These are phyloP conservation scores for Zymoseptoria pseudotritici DNA, from an alignment of 2,329 filamentous ascomycete genomes.

Conservation along the genomic window DNA sequence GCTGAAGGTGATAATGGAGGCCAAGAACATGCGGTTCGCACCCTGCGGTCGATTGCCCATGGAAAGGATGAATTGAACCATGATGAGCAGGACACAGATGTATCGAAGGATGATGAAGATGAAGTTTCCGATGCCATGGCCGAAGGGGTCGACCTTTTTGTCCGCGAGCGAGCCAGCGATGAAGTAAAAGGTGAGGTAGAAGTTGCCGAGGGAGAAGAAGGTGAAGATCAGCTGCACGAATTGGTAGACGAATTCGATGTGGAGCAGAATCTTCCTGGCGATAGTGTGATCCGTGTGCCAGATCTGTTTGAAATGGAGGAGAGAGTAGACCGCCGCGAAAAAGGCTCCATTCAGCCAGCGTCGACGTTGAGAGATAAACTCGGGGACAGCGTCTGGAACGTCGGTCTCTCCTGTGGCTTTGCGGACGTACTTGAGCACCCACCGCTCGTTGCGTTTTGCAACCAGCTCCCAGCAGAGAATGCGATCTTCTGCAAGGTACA, in stretches of 20 bases:
- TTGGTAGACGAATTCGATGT: slow-evolving; percentile 94
- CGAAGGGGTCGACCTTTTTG: slow-evolving; percentile 76
- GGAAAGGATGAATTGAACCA: slow-evolving; percentile 90
- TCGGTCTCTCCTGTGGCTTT: slow-evolving; percentile 95
- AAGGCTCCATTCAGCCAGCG: slow-evolving; percentile 98
- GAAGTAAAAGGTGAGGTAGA: slow-evolving; percentile 98
- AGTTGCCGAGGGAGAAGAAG: slow-evolving; percentile 94
- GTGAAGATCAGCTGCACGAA: slow-evolving; percentile 89
- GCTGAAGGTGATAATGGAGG: slow-evolving; percentile 80
- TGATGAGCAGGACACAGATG: slow-evolving; percentile 76
- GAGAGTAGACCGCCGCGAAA: slow-evolving; percentile 94
- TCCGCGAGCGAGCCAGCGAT: slow-evolving; percentile 85
- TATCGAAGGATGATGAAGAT: slow-evolving; percentile 87
- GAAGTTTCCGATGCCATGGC: slow-evolving; percentile 72
- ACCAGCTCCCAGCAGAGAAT: slow-evolving; percentile 93
- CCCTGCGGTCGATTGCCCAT: slow-evolving; percentile 96
- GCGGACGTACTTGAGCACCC: slow-evolving; percentile 98
- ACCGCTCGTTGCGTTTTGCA: slow-evolving; percentile 86
- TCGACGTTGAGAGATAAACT: slow-evolving; percentile 93
- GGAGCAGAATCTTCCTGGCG: slow-evolving; percentile 79
- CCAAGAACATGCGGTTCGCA: slow-evolving; percentile 81
- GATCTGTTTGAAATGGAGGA: slow-evolving; percentile 89
- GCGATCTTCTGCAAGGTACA: slow-evolving; percentile 85
- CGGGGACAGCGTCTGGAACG: slow-evolving; percentile 87
- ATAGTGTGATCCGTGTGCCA: slow-evolving; percentile 89